Evolutionary conservation across 2,329 filamentous ascomycete species (phyloP).

Genomic region (Elsinoe ampelina): DNA sequence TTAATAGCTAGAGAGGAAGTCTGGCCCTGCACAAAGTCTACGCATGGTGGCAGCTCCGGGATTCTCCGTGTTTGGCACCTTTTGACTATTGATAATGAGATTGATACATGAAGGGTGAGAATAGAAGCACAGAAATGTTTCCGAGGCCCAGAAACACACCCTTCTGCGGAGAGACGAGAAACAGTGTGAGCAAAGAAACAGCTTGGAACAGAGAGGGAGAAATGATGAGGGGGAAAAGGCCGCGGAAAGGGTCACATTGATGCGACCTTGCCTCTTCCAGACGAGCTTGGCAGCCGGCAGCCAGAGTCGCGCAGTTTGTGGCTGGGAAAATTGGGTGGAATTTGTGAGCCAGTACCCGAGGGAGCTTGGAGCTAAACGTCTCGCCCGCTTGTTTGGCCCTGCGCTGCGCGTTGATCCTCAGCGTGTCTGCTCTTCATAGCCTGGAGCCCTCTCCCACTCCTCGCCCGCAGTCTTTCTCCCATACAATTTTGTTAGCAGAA

Average conservation of each 20-base stretch:
- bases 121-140: too few relatives aligned
- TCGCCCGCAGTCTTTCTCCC: constrained; percentile 2
- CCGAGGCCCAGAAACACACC: too few relatives aligned
- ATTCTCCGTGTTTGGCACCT: too few relatives aligned
- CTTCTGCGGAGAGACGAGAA: background rate
- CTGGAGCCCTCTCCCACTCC: background rate
- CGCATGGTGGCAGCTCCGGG: too few relatives aligned
- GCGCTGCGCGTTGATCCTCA: background rate
- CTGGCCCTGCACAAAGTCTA: too few relatives aligned
- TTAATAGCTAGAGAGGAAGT: too few relatives aligned
- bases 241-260: background rate
- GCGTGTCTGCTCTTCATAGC: background rate
- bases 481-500: constrained; percentile 13
- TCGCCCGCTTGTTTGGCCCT: background rate
- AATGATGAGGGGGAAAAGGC: background rate
- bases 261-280: background rate
- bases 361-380: background rate
- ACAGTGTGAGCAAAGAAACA: background rate
- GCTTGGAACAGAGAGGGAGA: background rate
- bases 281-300: background rate
- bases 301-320: too few relatives aligned
- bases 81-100: too few relatives aligned
- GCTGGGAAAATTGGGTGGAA: too few relatives aligned
- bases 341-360: background rate
- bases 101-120: too few relatives aligned